Evolutionary conservation across 2,329 filamentous ascomycete species (phyloP), one percentile per base, ranked within the genome.

Genomic region (Mycosphaerella arachidis): DNA sequence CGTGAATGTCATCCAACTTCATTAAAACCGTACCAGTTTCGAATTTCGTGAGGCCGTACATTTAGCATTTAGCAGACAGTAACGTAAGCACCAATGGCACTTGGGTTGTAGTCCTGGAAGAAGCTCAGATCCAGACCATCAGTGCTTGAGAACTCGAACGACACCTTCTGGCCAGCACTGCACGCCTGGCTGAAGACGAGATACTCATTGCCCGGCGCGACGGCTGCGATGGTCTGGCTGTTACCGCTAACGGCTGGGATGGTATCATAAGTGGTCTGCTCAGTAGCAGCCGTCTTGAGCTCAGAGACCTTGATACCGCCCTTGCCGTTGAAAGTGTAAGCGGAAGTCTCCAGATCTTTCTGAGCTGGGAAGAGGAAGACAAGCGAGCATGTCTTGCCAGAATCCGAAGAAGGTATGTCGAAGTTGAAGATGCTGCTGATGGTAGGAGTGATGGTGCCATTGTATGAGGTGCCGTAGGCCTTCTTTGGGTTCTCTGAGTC

Each of bases 351-450:
- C 16, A 88, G 81, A 37, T 86, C 73, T n/a, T 77, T 68, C 63
- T 83, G 73, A 54, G 76, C 65, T 13, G 87, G 86, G 74, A 89
- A 82, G 48, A 88, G 77, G 81, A 90, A 90, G 59, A 86, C 76
- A 7, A 89, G 76, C 56, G 79, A 82, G 76, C 87, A 91, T 6
- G 75, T 83, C 74, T 84, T 83, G 65, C 82, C 83, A 5, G 76
- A 66, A 66, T 84, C 79, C 4, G 74, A 73, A 4, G 73, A 63
- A 0, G 82, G 83, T 45, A 90, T 82, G 68, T 87, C 85, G 73
- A 90, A 90, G 77, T 88, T 88, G 81, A 87, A 89, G 68, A 89
- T 82, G 16, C 82, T 81, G 16, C 82, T 82, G 50, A 82, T 72
- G 59, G 75, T 78, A 20, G 78, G 73, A 9, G 81, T 82, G 51